Percentiles rank a stretch among this genome's conserved stretches.
phyloP scores from a whole-genome alignment of 2,329 filamentous ascomycete species.

The Penicillium paneum region DNA sequence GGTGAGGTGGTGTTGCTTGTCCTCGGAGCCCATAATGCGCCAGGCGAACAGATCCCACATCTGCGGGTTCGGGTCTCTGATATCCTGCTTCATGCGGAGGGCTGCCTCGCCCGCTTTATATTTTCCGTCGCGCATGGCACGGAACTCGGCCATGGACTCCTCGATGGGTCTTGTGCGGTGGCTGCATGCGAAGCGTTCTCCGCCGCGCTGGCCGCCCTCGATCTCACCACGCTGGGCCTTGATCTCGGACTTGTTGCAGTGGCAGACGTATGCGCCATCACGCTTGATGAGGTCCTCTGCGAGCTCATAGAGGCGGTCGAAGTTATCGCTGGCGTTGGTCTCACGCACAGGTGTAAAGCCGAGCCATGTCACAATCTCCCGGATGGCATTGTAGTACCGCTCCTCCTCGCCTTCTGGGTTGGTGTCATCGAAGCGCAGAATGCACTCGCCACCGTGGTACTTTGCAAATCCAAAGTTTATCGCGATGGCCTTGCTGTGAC shows the following conservation, averaged over 20 bases:
- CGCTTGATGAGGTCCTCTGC: constrained; percentile 77
- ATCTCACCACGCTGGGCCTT: constrained; percentile 83
- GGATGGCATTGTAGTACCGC: constrained; percentile 82
- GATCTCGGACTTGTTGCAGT: constrained; percentile 75
- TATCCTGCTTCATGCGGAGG: constrained; percentile 87
- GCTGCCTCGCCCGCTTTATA: constrained; percentile 82
- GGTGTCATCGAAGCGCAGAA: constrained; percentile 85
- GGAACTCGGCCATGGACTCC: constrained; percentile 76
- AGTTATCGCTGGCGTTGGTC: constrained; percentile 89
- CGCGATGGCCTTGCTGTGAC: constrained; percentile 91
- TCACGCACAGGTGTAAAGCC: constrained; percentile 73
- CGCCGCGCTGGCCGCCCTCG: constrained; percentile 57
- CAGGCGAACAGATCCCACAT: constrained; percentile 97
- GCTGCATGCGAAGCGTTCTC: constrained; percentile 71
- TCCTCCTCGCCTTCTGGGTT: constrained; percentile 93
- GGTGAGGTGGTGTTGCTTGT: constrained; percentile 55
- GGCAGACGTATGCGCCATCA: constrained; percentile 75
- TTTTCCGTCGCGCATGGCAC: constrained; percentile 86
- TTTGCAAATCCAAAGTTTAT: constrained; percentile 95
- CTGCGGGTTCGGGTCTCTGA: constrained; percentile 80
- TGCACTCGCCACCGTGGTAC: constrained; percentile 73
- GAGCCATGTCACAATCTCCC: constrained; percentile 83
- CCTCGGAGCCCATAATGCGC: constrained; percentile 66
- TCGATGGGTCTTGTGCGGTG: constrained; percentile 74
- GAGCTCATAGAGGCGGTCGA: constrained; percentile 79